phyloP scores from a whole-genome alignment of 768 basidiomycete genomes.

The Phaeotremella fagi region DNA sequence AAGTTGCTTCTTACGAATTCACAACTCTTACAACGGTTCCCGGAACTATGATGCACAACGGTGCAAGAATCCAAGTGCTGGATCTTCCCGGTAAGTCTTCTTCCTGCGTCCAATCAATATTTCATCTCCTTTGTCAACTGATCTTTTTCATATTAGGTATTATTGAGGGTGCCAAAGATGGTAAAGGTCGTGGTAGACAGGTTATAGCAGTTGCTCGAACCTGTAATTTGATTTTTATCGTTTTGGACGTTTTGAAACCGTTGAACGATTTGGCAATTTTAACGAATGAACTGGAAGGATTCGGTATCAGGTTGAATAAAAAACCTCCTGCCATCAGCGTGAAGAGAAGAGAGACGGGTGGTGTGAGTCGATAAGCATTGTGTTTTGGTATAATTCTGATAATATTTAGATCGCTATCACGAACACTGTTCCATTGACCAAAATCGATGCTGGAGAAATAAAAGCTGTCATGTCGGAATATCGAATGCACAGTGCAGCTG shows the following conservation, averaged over 20 bases:
- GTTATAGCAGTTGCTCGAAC: conserved; percentile 77
- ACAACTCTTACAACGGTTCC: conserved; percentile 94
- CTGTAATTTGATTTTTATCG: conserved; percentile 97
- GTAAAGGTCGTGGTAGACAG: conserved; percentile 92
- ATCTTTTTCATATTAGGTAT: conserved; percentile 67
- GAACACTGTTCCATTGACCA: conserved; percentile 92
- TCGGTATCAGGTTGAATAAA: conserved; percentile 95
- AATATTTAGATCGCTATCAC: conserved; percentile 74
- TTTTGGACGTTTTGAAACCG: conserved; percentile 97
- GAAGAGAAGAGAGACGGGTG: conserved; percentile 64
- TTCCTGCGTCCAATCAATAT: not conserved
- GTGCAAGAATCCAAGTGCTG: conserved; percentile 90
- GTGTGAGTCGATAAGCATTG: conserved; percentile 27
- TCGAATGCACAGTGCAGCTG: conserved; percentile 72
- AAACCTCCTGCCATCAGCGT: conserved; percentile 77
- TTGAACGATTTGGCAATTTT: conserved; percentile 85
- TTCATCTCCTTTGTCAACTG: not conserved
- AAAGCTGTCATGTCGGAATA: conserved; percentile 93
- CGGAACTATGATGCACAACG: conserved; percentile 88
- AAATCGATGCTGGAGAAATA: conserved; percentile 93
- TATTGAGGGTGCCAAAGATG: conserved; percentile 95
- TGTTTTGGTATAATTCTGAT: not conserved
- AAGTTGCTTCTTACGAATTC: conserved; percentile 94
- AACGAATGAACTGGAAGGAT: conserved; percentile 91
- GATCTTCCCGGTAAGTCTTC: conserved; percentile 68